Base-by-base conservation (phyloP, 2,329 filamentous ascomycete genomes). In the Trichoderma cornu-damae region DNA sequence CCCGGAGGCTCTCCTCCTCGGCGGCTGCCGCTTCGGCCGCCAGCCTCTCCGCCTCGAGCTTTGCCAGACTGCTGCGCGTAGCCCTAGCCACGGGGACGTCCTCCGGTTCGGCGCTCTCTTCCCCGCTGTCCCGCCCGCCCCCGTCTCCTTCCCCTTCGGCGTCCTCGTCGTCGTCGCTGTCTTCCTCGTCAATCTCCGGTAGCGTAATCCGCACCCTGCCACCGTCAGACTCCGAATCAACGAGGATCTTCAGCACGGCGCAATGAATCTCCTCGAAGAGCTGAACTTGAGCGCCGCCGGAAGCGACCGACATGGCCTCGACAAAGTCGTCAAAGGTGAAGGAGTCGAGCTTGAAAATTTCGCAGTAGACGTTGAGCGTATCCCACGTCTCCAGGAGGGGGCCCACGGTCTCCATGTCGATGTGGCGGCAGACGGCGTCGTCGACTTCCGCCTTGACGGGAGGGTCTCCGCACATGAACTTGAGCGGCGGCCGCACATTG, bases 291-390 rank as follows among this genome's bases (percentile, higher is more conserved):
- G 84, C 76, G 20, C 90, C 84, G 32, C 86, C 82, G 0, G 85
- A 90, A 0, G 88, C 82, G 58, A 92, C 87, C 48, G 86, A 81
- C 79, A 99, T 85, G 0, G 92, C 88, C 69, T 97, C 88, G 4
- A 96, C 80, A 66, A 92, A 97, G 70, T 99, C 94, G 69, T 99
- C 94, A 66, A 97, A 95, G 0, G 93, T 97, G 68, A 99, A 99
- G 0, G 93, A 97, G 71, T 99, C 94, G 24, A 99, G 79, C 67
- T 90, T 84, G 68, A 96, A 96, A 16, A 96, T 87, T 67, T 96
- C 90, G 68, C 91, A 96, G 69, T 96, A 96, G n/a, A 99, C 93
- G 66, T 96, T 99, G 32, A 99, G 79, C 0, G 92, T 96, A 65
- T 96, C 91, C 94, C 94, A 99, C 0, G 89, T 90, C 72, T 96